Base-by-base conservation (phyloP, 2,329 filamentous ascomycete species). In the Botrytis paeoniae region DNA sequence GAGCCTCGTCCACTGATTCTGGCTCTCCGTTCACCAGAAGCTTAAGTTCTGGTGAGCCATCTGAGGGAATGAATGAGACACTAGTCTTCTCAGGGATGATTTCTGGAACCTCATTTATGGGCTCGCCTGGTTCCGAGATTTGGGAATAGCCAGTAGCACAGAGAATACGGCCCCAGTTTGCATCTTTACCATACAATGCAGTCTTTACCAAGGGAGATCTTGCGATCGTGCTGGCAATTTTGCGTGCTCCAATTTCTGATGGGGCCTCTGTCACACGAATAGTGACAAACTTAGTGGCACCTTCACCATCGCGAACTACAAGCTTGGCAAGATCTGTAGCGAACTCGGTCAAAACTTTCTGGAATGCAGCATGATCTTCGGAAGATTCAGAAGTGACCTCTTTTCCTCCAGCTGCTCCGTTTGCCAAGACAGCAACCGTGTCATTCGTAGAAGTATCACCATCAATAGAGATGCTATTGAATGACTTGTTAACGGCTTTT, bases 391-490 rank as follows among this genome's bases (percentile, higher is more conserved):
- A 85, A 1, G 84, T 82, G 70, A 95, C 86, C 71, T 88, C 85
- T 22, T 86, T 83, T 29, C 93, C 93, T 71, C 93, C 93, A 0
- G 94, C 95, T 29, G 94, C 94, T 75, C 96, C 96, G 82, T 99
- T 99, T 76, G 96, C 95, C n/a, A 99, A 88, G 72, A 99, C 86
- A 7, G 94, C 94, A 41, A 98, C 89, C 0, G 95, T 98, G 84
- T 99, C 96, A 83, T 99, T 99, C 74, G 96, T 99, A 75, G 93
- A 97, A 14, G 95, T 98, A 83, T 98, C 96, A 74, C 96, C 96
- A 82, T 99, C 96, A 75, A 99, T 93, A 75, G 93, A 97, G 82
- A 99, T 98, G 82, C 92, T 92, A 86, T 99, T 98, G 87, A 98
- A 99, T 0, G 93, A 97, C 74, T 90, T 90, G 78, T 93, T 89